Conservation (phyloP, 176 grass and related monocot species). For the Oryza glaberrima region DNA sequence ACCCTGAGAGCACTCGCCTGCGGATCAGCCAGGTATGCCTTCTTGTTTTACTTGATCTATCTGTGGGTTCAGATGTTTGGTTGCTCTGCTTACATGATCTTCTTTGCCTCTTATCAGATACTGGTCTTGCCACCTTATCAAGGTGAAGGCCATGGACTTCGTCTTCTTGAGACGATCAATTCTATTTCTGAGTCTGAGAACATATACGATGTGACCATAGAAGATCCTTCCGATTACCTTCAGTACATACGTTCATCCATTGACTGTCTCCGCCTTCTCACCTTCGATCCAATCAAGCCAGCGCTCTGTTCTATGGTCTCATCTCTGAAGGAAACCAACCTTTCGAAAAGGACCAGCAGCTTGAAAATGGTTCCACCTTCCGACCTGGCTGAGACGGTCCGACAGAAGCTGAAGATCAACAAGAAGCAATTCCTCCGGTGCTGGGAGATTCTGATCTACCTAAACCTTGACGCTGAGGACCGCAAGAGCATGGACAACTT, state of each 20-base stretch:
- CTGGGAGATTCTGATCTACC: slow-evolving; percentile 86
- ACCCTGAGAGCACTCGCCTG: slow-evolving; percentile 75
- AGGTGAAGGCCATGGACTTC: slow-evolving; percentile 71
- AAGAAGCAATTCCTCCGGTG: slow-evolving; percentile 83
- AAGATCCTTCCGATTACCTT: slow-evolving; percentile 93
- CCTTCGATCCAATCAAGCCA: slow-evolving; percentile 65
- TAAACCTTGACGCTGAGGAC: slow-evolving; percentile 64
- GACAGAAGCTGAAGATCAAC: slow-evolving; percentile 82
- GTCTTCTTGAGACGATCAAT: slow-evolving; percentile 84
- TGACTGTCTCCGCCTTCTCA: slow-evolving; percentile 70
- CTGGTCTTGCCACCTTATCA: slow-evolving; percentile 87
- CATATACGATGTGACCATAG: slow-evolving; percentile 75
- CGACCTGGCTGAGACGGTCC: slow-evolving; percentile 51
- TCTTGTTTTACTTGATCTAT: slow-evolving; percentile 32
- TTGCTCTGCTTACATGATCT: slow-evolving; percentile 27
- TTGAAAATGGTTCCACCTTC: slow-evolving; percentile 52
- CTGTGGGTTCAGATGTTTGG: slow-evolving; percentile 7
- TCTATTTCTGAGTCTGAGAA: slow-evolving; percentile 74
- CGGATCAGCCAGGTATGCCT: slow-evolving; percentile 77
- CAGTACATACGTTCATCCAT: slow-evolving; percentile 81
- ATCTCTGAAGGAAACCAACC: slow-evolving; percentile 68
- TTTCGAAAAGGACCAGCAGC: slow-evolving; percentile 59
- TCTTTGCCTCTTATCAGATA: slow-evolving; percentile 58
- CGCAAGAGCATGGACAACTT: slow-evolving; percentile 72
- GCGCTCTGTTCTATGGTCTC: slow-evolving; percentile 46